Percentiles rank a stretch among this genome's conserved stretches.
These are phyloP conservation scores for Calonectria pauciramosa DNA, from an alignment of 2,329 filamentous ascomycete genomes.

Conservation along the genomic window DNA sequence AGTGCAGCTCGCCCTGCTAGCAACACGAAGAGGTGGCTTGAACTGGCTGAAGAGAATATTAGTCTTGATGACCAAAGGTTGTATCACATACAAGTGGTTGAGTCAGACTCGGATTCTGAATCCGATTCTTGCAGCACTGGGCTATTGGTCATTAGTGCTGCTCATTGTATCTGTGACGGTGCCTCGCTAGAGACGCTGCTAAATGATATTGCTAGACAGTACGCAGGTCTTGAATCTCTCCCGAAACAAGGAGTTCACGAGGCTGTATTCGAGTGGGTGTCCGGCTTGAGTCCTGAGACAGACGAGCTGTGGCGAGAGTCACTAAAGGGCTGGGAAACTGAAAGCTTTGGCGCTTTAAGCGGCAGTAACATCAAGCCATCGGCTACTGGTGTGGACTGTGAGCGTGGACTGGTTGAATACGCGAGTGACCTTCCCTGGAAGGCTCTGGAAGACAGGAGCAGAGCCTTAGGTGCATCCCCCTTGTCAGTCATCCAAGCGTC, in stretches of 20 bases:
- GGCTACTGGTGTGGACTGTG: not conserved
- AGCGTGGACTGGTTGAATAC: not conserved
- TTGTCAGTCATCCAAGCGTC: not conserved
- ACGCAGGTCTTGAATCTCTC: not conserved
- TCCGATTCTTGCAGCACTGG: not conserved
- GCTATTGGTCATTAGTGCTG: not conserved
- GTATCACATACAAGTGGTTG: not conserved
- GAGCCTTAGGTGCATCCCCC: not conserved
- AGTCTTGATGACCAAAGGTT: not conserved
- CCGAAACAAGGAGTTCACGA: not conserved
- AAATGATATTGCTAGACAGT: not conserved
- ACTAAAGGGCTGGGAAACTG: not conserved
- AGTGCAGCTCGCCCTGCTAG: too few relatives aligned
- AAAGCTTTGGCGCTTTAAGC: not conserved
- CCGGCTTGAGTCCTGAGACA: not conserved
- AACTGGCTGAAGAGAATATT: not conserved
- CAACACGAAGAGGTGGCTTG: not conserved
- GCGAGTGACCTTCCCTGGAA: not conserved
- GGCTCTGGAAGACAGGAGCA: not conserved
- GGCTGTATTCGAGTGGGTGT: not conserved
- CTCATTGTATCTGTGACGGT: not conserved
- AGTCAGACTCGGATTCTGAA: not conserved
- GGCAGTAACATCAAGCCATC: not conserved
- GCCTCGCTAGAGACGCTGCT: not conserved
- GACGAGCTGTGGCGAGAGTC: not conserved